These are phyloP conservation scores for Brassica juncea DNA, from an alignment of 345 rosid species.

Conservation along the genomic window DNA sequence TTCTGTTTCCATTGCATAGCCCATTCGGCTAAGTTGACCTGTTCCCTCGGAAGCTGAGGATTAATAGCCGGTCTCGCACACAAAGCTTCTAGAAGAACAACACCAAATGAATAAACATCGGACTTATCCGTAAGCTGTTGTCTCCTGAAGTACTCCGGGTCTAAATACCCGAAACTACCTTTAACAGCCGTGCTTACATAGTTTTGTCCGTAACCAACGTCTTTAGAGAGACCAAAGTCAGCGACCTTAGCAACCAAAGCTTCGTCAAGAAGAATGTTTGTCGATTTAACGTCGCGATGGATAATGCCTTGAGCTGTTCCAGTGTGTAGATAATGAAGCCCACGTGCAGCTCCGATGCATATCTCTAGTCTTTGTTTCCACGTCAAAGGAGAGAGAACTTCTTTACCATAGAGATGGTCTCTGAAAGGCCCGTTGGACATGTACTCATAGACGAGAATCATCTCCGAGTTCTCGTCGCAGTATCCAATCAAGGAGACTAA, in stretches of 20 bases:
- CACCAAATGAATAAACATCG: slow-evolving; percentile 67
- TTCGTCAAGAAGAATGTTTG: slow-evolving; percentile 76
- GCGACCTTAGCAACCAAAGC: slow-evolving; percentile 72
- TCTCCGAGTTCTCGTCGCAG: slow-evolving; percentile 72
- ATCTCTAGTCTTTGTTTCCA: slow-evolving; percentile 82
- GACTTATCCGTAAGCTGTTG: slow-evolving; percentile 67
- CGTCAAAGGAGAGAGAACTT: slow-evolving; percentile 48
- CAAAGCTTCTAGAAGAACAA: slow-evolving; percentile 56
- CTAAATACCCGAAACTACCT: slow-evolving; percentile 61
- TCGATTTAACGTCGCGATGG: slow-evolving; percentile 77
- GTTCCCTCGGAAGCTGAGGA: slow-evolving; percentile 64
- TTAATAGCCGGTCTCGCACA: slow-evolving; percentile 64
- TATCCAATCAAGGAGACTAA: slow-evolving; percentile 78
- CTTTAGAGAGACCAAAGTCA: slow-evolving; percentile 83
- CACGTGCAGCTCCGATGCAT: slow-evolving; percentile 72
- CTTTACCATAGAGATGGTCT: slow-evolving; percentile 69
- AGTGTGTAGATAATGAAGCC: slow-evolving; percentile 76
- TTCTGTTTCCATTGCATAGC: slow-evolving; percentile 53
- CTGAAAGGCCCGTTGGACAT: slow-evolving; percentile 79
- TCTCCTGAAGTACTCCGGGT: slow-evolving; percentile 64
- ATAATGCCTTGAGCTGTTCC: slow-evolving; percentile 87
- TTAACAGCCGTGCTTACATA: slow-evolving; percentile 53
- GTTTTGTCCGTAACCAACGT: slow-evolving; percentile 62
- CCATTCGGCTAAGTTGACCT: slow-evolving; percentile 69
- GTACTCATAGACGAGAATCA: slow-evolving; percentile 80